Conservation (phyloP, 306 rosid genomes). For the Acmispon strigosus region DNA sequence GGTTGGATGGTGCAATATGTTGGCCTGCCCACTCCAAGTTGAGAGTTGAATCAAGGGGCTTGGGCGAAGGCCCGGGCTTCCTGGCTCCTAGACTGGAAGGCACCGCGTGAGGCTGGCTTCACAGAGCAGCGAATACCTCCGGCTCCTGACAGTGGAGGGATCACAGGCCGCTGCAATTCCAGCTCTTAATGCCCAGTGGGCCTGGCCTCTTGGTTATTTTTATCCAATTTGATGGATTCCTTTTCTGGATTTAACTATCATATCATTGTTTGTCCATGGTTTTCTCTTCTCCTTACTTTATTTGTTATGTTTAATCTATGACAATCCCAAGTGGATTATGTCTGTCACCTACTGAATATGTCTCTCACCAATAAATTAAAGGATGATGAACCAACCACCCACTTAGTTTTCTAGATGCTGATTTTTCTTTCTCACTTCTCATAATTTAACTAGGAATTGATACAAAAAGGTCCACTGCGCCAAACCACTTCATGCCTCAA, state of each 20-base stretch:
- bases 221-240: not conserved
- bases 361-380: too few relatives aligned
- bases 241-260: not conserved
- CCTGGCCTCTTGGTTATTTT: not conserved
- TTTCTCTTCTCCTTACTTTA: too few relatives aligned
- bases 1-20: not conserved
- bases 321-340: slow-evolving; percentile 17
- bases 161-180: not conserved
- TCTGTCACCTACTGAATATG: too few relatives aligned
- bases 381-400: too few relatives aligned
- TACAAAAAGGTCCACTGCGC: too few relatives aligned
- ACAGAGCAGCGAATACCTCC: not conserved
- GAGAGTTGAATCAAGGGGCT: not conserved
- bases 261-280: slow-evolving; percentile 2
- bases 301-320: not conserved
- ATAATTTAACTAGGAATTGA: too few relatives aligned
- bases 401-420: too few relatives aligned
- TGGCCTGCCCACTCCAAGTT: not conserved
- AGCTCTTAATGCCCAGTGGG: not conserved
- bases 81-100: not conserved
- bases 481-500: too few relatives aligned
- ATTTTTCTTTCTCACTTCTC: too few relatives aligned
- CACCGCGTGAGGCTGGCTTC: not conserved
- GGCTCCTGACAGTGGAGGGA: not conserved
- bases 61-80: not conserved